Evolutionary conservation across 192 early-diverging fungal species (phyloP).

Genomic region (Coemansia umbellata): DNA sequence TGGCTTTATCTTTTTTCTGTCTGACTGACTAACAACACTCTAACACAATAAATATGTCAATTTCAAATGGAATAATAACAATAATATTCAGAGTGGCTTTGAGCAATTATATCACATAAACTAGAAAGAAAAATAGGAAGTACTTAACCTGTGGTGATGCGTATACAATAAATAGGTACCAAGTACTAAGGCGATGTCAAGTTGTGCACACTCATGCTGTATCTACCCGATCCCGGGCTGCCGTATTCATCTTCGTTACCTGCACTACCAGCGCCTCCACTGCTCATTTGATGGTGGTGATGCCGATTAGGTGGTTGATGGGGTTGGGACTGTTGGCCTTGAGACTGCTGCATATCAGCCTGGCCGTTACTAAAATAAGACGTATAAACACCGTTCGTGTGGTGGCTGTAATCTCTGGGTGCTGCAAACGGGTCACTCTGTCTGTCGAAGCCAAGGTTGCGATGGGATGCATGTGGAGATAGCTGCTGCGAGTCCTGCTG

Average conservation of each 20-base stretch:
- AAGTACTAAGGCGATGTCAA: conserved; percentile 25
- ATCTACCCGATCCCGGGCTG: conserved; percentile 19
- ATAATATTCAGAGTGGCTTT: too few species aligned
- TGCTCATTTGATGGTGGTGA: conserved; percentile 8
- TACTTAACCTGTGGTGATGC: too few species aligned
- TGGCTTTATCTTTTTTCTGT: too few species aligned
- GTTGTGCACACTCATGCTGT: conserved; percentile 50
- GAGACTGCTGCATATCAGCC: background rate
- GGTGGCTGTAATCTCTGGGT: background rate
- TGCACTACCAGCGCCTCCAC: background rate
- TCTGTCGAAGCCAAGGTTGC: background rate
- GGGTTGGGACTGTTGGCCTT: background rate
- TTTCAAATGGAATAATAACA: too few species aligned
- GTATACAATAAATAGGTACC: background rate
- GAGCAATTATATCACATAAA: too few species aligned
- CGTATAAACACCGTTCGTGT: background rate
- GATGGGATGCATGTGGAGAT: background rate
- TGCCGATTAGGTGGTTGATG: background rate
- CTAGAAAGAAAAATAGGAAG: too few species aligned
- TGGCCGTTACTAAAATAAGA: conserved; percentile 3
- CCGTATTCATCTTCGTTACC: conserved; percentile 7
- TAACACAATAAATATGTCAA: too few species aligned
- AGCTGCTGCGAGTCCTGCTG: background rate
- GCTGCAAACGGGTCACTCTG: background rate
- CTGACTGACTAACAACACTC: too few species aligned